Base-by-base conservation (phyloP, 2,329 filamentous ascomycete genomes). In the Aspergillus aculeatus region DNA sequence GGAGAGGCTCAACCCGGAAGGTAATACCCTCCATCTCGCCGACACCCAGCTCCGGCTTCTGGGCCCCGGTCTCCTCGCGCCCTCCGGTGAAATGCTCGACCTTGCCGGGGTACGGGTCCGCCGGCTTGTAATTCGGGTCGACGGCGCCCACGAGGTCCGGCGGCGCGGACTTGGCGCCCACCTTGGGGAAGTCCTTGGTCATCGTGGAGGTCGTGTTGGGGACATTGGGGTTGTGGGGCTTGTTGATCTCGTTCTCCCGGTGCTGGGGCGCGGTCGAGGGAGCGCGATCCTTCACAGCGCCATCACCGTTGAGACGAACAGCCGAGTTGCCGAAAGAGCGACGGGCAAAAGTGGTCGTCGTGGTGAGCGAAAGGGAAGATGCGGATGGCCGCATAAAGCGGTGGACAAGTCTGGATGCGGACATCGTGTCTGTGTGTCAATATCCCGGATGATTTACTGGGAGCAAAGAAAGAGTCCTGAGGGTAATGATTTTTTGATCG, bases 1-100 rank as follows among this genome's bases (percentile, higher is more conserved):
- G 86, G 66, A 98, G 78, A n/a, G 95, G 95, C 82, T 96, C 91
- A 70, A 98, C 88, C 75, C 86, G 90, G 80, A 98, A 96, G 60
- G 85, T 84, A 64, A 89, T 90, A 66, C 92, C 92, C 74, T 96
- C 87, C 71, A 97, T 86, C 82, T 97, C 92, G 72, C 92, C 92
- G 69, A 95, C 90, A 49, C 82, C 87, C 62, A 96, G 83, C 68
- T 96, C 91, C 61, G 82, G 77, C 71, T 84, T 84, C 65, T 69
- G 77, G 70, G 83, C 77, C 3, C 78, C 77, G 50, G 76, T 77
- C 57, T 80, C 74, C 73, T 88, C 86, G 12, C 83, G 84, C 50
- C 84, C 85, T 31, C 86, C 86, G 0, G 85, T 89, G 83, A 88
- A 87, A 62, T 83, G 80, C 71, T 88, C 82, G 9, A 86, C 86